Percentiles rank a stretch among this genome's conserved stretches.
These are phyloP conservation scores for Phytophthora citrophthora DNA, from an alignment of 352 stramenopile species.

Conservation along the genomic window DNA sequence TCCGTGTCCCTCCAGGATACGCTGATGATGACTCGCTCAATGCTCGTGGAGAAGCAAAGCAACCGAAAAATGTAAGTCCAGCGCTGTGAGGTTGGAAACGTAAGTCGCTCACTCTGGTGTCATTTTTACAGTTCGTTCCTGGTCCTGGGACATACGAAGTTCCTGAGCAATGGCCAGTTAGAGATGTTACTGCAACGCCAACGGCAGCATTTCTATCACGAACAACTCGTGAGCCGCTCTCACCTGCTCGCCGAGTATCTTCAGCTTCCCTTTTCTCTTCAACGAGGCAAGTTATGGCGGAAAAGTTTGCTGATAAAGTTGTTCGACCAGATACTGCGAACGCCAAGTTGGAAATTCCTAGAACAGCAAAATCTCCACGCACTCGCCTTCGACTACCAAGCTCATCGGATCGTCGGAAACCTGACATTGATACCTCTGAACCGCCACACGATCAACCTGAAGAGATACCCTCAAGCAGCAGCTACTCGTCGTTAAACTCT, in stretches of 20 bases:
- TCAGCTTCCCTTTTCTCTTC: slow-evolving; percentile 10
- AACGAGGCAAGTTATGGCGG: neutral
- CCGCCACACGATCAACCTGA: slow-evolving; percentile 7
- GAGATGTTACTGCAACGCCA: slow-evolving; percentile 23
- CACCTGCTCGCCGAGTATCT: slow-evolving; percentile 3
- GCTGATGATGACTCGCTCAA: slow-evolving; percentile 47
- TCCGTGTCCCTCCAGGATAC: slow-evolving; percentile 59
- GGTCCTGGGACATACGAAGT: slow-evolving; percentile 65
- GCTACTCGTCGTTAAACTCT: slow-evolving; percentile 30
- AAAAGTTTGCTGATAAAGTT: neutral
- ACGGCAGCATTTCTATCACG: slow-evolving; percentile 41
- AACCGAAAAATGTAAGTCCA: slow-evolving; percentile 31
- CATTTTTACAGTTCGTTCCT: slow-evolving; percentile 42
- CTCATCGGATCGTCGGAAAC: slow-evolving; percentile 6
- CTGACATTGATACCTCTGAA: slow-evolving; percentile 9
- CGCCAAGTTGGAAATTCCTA: neutral
- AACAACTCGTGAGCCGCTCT: slow-evolving; percentile 15
- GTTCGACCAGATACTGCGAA: slow-evolving; percentile 11
- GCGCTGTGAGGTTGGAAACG: neutral
- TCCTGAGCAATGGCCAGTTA: slow-evolving; percentile 28
- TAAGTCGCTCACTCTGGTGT: neutral
- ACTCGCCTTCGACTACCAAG: slow-evolving; percentile 17
- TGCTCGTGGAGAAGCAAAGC: slow-evolving; percentile 30
- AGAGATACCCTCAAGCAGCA: neutral
- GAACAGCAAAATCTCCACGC: slow-evolving; percentile 11